Conservation (phyloP, 2,329 filamentous ascomycete species). For the Cadophora luteo-olivacea region DNA sequence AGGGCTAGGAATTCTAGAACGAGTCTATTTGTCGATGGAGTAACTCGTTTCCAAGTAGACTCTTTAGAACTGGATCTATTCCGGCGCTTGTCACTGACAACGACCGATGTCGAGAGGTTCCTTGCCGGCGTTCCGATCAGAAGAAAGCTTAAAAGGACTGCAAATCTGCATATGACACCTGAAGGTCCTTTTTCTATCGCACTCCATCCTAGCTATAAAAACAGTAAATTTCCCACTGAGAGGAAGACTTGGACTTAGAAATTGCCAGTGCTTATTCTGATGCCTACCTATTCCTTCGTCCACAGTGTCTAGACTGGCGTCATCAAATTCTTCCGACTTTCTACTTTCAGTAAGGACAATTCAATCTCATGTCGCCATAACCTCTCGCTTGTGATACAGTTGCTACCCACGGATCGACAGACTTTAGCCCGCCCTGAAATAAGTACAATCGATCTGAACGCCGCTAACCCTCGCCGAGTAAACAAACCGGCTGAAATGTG, state of each 20-base stretch:
- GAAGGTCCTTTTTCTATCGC: not conserved
- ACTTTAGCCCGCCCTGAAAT: slow-evolving; percentile 26
- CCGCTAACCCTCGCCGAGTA: slow-evolving; percentile 29
- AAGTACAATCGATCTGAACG: slow-evolving; percentile 40
- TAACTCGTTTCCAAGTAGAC: not conserved
- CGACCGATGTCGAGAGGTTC: not conserved
- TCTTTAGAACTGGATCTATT: not conserved
- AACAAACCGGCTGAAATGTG: slow-evolving; percentile 22
- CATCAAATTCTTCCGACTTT: too few species aligned
- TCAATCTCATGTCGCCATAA: not conserved
- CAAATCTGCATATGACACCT: not conserved
- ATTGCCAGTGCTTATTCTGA: not conserved
- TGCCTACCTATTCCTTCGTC: not conserved
- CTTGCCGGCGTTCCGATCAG: not conserved
- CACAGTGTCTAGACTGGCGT: not conserved
- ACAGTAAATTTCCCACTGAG: not conserved
- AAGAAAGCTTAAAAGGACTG: not conserved
- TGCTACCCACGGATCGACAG: not conserved
- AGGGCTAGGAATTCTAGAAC: not conserved
- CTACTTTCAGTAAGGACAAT: not conserved
- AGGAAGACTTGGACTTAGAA: not conserved
- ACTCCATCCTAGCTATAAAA: not conserved
- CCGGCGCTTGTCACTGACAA: not conserved
- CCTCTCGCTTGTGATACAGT: not conserved
- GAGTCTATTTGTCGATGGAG: not conserved